Base-by-base conservation (phyloP, 2,329 filamentous ascomycete genomes). In the Xylariaceae sp. region DNA sequence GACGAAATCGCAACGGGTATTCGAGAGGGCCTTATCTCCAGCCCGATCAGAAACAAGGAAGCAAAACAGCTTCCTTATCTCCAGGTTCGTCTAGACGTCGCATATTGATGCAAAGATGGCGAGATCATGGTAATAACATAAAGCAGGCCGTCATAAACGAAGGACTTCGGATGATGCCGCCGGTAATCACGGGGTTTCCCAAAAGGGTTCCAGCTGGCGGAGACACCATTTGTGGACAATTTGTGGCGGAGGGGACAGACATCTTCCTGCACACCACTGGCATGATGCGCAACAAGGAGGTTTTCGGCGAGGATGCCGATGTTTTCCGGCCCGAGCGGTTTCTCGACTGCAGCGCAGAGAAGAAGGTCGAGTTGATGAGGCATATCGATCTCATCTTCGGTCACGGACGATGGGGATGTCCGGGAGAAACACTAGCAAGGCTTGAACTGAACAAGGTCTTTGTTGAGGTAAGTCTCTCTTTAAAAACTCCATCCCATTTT, bases 281-380 rank as follows among this genome's bases (percentile, higher is more conserved):
- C 34, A 66, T 69, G 63, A n/a, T 67, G 18, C 65, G 62, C 1
- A 64, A 66, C 17, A 61, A 62, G 52, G 65, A 66, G 23, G 57
- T 67, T 2, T 69, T 69, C n/a, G 68, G 68, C 10, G 34, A 63
- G 8, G 68, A 69, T 18, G 64, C 64, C 1, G 64, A 66, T 2
- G 37, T 68, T 8, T 69, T 68, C 52, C 61, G 67, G 1, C 68
- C 68, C 2, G 68, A 66, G 56, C 62, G 68, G 1, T 69, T 67
- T 41, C 51, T 68, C 4, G 67, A 68, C 37, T 63, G 62, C n/a
- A 58, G 60, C 39, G 55, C 56, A 9, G 52, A 53, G 8, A 53
- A 53, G 15, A 62, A 53, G 13, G 30, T 56, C 1, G 56, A 63
- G 37, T 52, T 67, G 1, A 37, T 63, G 35, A 65, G 49, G 49